phyloP scores from a whole-genome alignment of 495 filamentous ascomycete species.

The Mytilinidion resinicola region DNA sequence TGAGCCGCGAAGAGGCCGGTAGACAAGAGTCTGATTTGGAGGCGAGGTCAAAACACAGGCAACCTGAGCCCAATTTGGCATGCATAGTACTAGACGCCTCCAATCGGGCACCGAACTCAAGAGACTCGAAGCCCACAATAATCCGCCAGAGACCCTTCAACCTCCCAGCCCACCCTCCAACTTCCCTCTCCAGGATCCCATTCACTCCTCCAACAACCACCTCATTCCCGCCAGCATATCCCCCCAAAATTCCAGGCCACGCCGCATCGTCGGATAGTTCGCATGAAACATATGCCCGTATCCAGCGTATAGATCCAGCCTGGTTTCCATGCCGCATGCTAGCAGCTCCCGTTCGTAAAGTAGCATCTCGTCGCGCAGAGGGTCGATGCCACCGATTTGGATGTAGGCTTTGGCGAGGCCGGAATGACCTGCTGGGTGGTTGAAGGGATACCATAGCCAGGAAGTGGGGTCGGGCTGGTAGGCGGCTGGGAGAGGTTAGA shows the following conservation, averaged over 20 bases:
- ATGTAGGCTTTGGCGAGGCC: constrained; percentile 34
- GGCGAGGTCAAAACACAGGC: too few relatives aligned
- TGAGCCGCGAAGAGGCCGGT: too few relatives aligned
- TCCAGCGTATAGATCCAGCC: constrained; percentile 25
- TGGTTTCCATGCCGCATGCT: constrained; percentile 18
- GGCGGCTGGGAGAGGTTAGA: neutral
- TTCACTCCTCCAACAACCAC: constrained; percentile 16
- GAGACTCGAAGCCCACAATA: too few relatives aligned
- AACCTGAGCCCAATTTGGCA: too few relatives aligned
- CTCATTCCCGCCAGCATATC: constrained; percentile 24
- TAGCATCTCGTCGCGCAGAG: constrained; percentile 36
- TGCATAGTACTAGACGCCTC: too few relatives aligned
- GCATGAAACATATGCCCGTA: constrained; percentile 28
- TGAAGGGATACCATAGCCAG: constrained; percentile 22
- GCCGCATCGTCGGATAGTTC: constrained; percentile 23
- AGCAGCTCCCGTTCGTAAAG: constrained; percentile 28
- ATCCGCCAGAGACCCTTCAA: too few relatives aligned
- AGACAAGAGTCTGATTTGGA: too few relatives aligned
- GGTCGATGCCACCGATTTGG: constrained; percentile 36
- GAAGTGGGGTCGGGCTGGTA: constrained; percentile 12
- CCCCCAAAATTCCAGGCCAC: constrained; percentile 15
- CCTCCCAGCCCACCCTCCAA: too few relatives aligned
- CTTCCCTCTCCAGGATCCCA: too few relatives aligned
- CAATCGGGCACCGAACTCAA: too few relatives aligned
- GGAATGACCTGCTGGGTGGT: constrained; percentile 15